Percentiles rank a stretch among this genome's conserved stretches.
Evolutionary conservation across 495 filamentous ascomycete species (phyloP).

Genomic region (Trichoderma gamsii): DNA sequence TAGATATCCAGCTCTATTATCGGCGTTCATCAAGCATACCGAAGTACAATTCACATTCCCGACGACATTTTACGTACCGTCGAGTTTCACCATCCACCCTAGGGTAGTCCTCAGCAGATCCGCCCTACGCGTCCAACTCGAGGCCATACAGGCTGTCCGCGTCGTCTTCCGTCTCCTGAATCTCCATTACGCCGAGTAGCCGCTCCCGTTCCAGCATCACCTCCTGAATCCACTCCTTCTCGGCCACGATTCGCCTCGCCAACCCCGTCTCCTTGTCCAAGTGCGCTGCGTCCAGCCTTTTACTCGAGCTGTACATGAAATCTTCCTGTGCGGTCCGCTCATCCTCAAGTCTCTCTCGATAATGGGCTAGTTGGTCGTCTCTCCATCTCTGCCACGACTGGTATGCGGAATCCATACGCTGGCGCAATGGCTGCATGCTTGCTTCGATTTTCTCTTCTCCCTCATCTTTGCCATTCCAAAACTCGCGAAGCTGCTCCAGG

Average conservation of each 20-base stretch:
- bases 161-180: slow-evolving; percentile 32
- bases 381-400: slow-evolving; percentile 26
- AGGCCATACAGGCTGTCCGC: slow-evolving; percentile 17
- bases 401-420: slow-evolving; percentile 24
- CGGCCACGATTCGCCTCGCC: slow-evolving; percentile 22
- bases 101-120: too few relatives aligned
- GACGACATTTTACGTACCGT: too few relatives aligned
- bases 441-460: slow-evolving; percentile 18
- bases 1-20: too few relatives aligned
- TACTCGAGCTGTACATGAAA: slow-evolving; percentile 25
- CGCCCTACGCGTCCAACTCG: neutral
- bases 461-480: slow-evolving; percentile 24
- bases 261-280: slow-evolving; percentile 20
- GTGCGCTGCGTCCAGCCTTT: slow-evolving; percentile 19
- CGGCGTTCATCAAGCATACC: too few relatives aligned
- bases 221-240: slow-evolving; percentile 28
- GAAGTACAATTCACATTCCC: too few relatives aligned
- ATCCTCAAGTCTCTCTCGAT: slow-evolving; percentile 22
- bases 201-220: slow-evolving; percentile 28
- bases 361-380: slow-evolving; percentile 24
- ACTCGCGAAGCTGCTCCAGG: slow-evolving; percentile 21
- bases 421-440: slow-evolving; percentile 26
- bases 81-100: too few relatives aligned
- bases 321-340: slow-evolving; percentile 27
- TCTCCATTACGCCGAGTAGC: slow-evolving; percentile 28